phyloP scores from a whole-genome alignment of 2,329 filamentous ascomycete genomes.

The Botrytis medusae region DNA sequence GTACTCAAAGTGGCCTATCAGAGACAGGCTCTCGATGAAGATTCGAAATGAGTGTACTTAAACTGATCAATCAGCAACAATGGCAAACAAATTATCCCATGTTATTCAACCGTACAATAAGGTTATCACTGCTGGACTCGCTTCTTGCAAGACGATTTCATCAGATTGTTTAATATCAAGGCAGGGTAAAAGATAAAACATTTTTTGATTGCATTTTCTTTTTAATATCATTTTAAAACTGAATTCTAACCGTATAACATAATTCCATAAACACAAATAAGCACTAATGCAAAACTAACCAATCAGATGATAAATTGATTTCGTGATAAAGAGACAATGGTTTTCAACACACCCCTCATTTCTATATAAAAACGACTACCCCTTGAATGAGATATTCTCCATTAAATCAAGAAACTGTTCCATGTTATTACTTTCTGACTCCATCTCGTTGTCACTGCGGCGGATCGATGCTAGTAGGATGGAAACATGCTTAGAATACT shows the following conservation, averaged over 20 bases:
- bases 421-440: no score
- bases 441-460: no score
- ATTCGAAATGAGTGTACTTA: background rate
- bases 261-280: no score
- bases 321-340: no score
- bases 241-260: background rate
- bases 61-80: background rate
- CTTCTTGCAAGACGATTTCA: background rate
- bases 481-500: no score
- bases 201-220: background rate
- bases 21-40: background rate
- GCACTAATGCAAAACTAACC: background rate
- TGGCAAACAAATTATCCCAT: background rate
- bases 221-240: background rate
- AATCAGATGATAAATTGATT: background rate
- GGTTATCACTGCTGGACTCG: background rate
- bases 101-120: no score
- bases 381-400: no score
- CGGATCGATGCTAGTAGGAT: no score
- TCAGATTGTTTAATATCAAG: background rate
- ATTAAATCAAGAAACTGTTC: no score
- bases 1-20: slow-evolving; percentile 2
- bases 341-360: no score
- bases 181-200: background rate
- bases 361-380: no score